Base-by-base conservation (phyloP, 345 rosid genomes). In the Arabidopsis suecica region DNA sequence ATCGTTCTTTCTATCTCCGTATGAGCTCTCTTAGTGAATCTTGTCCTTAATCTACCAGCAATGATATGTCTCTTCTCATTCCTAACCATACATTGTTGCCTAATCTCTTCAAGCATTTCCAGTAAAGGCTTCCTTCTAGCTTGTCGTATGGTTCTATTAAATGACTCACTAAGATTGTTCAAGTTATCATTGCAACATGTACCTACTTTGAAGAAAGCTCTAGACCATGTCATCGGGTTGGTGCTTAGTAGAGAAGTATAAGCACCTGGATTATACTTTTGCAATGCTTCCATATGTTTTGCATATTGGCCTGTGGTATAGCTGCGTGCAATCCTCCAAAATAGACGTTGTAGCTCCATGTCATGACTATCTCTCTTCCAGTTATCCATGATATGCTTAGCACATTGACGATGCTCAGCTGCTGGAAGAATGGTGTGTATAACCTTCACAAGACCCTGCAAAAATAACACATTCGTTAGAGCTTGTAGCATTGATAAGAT, bases 331-430 rank as follows among this genome's bases (percentile, higher is more conserved):
- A 69, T 69, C 9, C 5, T 36, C 40, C 40, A 36, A 2, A 36
- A 36, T 2, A 36, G 0, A 1, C 40, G 7, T 2, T 36, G 40
- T 1, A 56, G 6, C 5, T 69, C 30, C 8, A 6, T 4, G 7
- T 41, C 73, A 0, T 55, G 30, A 2, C 7, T 54, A 10, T 34
- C 14, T 30, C 11, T 55, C 63, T 56, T 69, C 53, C 42, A 69
- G 3, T 55, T 69, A 5, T 44, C 18, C 48, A 44, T 44, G 5
- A 44, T 44, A 14, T 44, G 48, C 1, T 6, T 13, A 12, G 48
- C 48, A 20, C 32, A 60, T 3, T 28, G 37, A 3, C n/a, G 6
- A 20, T 37, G 65, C 4, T 60, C 45, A n/a, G 32, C 65, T 16
- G 4, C 30, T 9, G 48, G 30, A 0, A 33, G 23, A 6, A 32